These are phyloP conservation scores for Tetragonia tetragonoides DNA, from an alignment of 148 eudicot genomes.

Conservation along the genomic window DNA sequence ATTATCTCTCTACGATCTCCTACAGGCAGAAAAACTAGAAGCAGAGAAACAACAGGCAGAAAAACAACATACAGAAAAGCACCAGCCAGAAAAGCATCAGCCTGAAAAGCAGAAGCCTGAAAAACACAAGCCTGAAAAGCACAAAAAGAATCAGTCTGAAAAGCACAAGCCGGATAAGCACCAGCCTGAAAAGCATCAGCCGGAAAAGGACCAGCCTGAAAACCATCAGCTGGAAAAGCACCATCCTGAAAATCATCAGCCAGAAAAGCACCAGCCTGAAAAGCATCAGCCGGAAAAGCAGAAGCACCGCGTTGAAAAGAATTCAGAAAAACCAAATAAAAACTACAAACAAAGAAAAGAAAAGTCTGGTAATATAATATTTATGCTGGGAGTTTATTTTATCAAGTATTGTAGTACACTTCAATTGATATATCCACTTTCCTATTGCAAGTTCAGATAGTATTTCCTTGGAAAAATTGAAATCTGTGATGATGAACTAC, in stretches of 20 bases:
- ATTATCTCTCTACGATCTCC: constrained; percentile 38
- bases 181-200: background rate
- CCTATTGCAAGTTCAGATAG: background rate
- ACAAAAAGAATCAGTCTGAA: constrained; percentile 18
- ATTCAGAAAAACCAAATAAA: constrained; percentile 20
- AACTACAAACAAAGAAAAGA: constrained; percentile 20
- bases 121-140: constrained; percentile 6
- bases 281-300: constrained; percentile 12
- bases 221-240: constrained; percentile 13
- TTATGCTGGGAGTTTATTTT: background rate
- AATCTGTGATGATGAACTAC: background rate
- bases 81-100: constrained; percentile 11
- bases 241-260: background rate
- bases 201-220: constrained; percentile 13
- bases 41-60: constrained; percentile 9
- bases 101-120: background rate
- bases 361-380: constrained; percentile 27
- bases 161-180: constrained; percentile 1
- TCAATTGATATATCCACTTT: background rate
- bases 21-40: constrained; percentile 32
- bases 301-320: constrained; percentile 8
- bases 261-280: constrained; percentile 15
- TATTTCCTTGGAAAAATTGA: background rate
- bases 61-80: constrained; percentile 17
- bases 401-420: background rate